A percentile compares a stretch with the other conserved stretches of the same genome.
phyloP scores from a whole-genome alignment of 352 stramenopile species.

The Globisporangium splendens region DNA sequence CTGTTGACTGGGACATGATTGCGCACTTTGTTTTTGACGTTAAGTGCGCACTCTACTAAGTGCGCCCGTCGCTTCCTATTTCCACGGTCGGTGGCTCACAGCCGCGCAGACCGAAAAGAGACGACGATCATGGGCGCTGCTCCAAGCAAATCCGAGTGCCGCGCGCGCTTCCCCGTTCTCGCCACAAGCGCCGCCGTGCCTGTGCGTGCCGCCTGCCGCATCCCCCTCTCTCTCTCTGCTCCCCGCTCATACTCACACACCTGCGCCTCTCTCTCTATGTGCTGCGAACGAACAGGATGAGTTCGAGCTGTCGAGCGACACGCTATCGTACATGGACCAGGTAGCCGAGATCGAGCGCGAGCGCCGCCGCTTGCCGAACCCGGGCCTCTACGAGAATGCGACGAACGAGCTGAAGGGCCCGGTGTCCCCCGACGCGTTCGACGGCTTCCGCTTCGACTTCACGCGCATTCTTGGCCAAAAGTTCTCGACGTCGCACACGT shows the following conservation, averaged over 20 bases:
- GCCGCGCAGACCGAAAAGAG: conserved; percentile 1
- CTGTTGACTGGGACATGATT: no score
- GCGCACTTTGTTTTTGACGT: background rate
- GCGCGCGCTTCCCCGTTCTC: conserved; percentile 54
- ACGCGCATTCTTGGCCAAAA: conserved; percentile 75
- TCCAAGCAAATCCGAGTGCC: conserved; percentile 25
- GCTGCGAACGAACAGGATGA: conserved; percentile 5
- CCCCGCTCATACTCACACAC: no score
- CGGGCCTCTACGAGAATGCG: conserved; percentile 81
- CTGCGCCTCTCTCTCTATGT: background rate
- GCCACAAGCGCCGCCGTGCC: conserved; percentile 51
- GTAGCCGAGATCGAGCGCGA: conserved; percentile 81
- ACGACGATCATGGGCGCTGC: conserved; percentile 42
- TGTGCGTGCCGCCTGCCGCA: conserved; percentile 25
- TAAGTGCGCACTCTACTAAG: background rate
- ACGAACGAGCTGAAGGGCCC: conserved; percentile 81
- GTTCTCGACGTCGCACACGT: conserved; percentile 83
- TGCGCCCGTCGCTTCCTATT: background rate
- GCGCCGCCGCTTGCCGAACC: conserved; percentile 65
- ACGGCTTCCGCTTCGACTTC: conserved; percentile 87
- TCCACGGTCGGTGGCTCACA: conserved; percentile 15
- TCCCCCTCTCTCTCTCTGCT: no score
- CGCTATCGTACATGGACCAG: conserved; percentile 80
- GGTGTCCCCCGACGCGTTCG: conserved; percentile 77
- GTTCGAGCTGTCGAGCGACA: conserved; percentile 29